Evolutionary conservation across 805 yeast species (phyloP).

Genomic region (Lipomyces yamanashiensis): DNA sequence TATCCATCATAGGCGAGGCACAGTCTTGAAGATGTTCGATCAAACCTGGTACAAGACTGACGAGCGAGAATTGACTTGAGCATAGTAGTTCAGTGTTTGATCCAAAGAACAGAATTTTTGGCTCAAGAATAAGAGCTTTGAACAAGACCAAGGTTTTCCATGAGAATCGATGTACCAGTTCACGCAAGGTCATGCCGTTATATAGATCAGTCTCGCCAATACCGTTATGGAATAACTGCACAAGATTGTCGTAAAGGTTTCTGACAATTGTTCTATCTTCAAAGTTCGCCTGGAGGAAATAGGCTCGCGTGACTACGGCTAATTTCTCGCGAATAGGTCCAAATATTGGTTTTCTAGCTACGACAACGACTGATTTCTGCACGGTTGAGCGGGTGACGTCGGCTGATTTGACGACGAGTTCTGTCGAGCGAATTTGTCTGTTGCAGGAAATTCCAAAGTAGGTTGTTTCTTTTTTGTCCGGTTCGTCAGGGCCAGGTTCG

Average conservation of each 20-base stretch:
- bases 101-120: constrained; percentile 74
- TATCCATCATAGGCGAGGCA: constrained; percentile 75
- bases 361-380: constrained; percentile 87
- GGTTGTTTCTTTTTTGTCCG: constrained; percentile 52
- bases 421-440: constrained; percentile 72
- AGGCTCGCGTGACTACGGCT: constrained; percentile 84
- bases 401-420: constrained; percentile 58
- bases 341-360: constrained; percentile 85
- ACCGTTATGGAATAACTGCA: constrained; percentile 44
- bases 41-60: constrained; percentile 77
- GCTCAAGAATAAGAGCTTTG: constrained; percentile 79
- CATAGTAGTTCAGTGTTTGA: constrained; percentile 80
- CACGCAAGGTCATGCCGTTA: constrained; percentile 74
- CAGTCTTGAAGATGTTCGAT: constrained; percentile 72
- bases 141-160: constrained; percentile 65
- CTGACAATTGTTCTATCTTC: constrained; percentile 69
- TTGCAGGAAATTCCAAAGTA: constrained; percentile 95
- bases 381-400: constrained; percentile 85
- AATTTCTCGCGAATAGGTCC: constrained; percentile 85
- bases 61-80: constrained; percentile 78
- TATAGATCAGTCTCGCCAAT: constrained; percentile 63
- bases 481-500: constrained; percentile 47
- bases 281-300: constrained; percentile 80
- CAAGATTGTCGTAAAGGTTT: constrained; percentile 66
- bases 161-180: constrained; percentile 62